These are phyloP conservation scores for Scutellaria barbata DNA, from an alignment of 257 asterid genomes.

Conservation along the genomic window DNA sequence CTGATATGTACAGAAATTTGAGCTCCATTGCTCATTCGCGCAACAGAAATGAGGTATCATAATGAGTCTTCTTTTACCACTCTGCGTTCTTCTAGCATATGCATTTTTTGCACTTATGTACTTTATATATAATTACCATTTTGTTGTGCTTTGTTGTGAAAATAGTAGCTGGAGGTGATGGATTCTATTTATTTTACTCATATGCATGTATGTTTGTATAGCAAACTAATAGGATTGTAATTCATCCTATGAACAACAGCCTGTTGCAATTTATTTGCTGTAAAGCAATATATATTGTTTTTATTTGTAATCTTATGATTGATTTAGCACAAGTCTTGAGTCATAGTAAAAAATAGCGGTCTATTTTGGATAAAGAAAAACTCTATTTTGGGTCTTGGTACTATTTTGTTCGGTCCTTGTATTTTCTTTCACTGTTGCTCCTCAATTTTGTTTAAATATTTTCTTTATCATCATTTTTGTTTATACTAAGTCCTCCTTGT, in stretches of 20 bases:
- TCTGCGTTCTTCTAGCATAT: conserved; percentile 21
- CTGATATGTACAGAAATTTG: conserved; percentile 77
- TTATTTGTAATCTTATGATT: neutral
- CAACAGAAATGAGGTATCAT: conserved; percentile 41
- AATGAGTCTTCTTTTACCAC: neutral
- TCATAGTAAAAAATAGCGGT: too few species aligned
- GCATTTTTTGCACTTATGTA: conserved; percentile 14
- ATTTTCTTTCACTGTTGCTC: too few species aligned
- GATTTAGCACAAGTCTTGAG: neutral
- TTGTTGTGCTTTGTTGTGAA: conserved; percentile 44
- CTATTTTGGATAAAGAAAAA: too few species aligned
- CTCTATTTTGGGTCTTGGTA: too few species aligned
- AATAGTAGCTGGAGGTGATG: conserved; percentile 25
- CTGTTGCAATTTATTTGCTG: conserved; percentile 29
- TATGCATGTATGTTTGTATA: conserved; percentile 33
- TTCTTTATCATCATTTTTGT: too few species aligned
- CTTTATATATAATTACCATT: conserved; percentile 32
- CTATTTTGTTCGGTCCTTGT: too few species aligned
- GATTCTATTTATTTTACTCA: conserved; percentile 29
- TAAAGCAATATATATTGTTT: conserved; percentile 9
- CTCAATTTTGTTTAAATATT: too few species aligned
- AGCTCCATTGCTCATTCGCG: conserved; percentile 52
- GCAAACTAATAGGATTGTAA: conserved; percentile 29
- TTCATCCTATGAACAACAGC: conserved; percentile 17
- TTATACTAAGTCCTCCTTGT: too few species aligned